phyloP scores from a whole-genome alignment of 2,329 filamentous ascomycete genomes.

The Teratosphaeria destructans region DNA sequence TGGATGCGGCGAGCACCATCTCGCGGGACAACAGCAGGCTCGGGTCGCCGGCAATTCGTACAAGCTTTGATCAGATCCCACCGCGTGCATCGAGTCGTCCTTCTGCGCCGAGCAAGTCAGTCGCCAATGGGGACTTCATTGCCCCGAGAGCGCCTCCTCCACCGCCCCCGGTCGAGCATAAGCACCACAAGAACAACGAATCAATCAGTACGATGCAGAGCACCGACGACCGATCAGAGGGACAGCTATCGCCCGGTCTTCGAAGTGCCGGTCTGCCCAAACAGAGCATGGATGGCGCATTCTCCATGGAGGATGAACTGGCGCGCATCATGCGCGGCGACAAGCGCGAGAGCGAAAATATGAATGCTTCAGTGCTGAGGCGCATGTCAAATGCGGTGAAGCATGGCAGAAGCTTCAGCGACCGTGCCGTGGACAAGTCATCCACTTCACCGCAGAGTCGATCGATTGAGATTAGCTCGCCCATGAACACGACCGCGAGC shows the following conservation, averaged over 20 bases:
- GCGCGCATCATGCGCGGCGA: conserved; percentile 74
- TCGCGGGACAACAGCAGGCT: conserved; percentile 17
- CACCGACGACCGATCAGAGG: conserved; percentile 22
- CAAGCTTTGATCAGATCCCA: conserved; percentile 34
- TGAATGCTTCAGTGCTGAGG: conserved; percentile 54
- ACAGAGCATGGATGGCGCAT: conserved; percentile 68
- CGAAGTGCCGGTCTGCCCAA: conserved; percentile 30
- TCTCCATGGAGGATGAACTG: conserved; percentile 94
- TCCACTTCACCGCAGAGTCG: conserved; percentile 28
- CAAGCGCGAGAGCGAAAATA: conserved; percentile 25
- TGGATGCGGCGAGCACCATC: conserved; percentile 24
- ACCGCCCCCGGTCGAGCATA: conserved; percentile 22
- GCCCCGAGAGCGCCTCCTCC: conserved; percentile 37
- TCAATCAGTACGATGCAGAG: conserved; percentile 37
- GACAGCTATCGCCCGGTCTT: conserved; percentile 18
- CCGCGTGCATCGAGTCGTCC: conserved; percentile 39
- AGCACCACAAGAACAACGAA: conserved; percentile 30
- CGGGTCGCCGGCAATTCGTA: conserved; percentile 14
- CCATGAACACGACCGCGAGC: conserved; percentile 10
- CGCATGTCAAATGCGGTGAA: conserved; percentile 88
- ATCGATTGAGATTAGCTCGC: conserved; percentile 28
- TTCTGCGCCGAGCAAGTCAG: conserved; percentile 31
- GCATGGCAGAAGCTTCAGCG: conserved; percentile 81
- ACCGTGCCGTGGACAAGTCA: conserved; percentile 28
- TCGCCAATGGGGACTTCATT: conserved; percentile 31